These are phyloP conservation scores for Platanus orientalis DNA, from an alignment of 164 flowering plant genomes.

Conservation along the genomic window DNA sequence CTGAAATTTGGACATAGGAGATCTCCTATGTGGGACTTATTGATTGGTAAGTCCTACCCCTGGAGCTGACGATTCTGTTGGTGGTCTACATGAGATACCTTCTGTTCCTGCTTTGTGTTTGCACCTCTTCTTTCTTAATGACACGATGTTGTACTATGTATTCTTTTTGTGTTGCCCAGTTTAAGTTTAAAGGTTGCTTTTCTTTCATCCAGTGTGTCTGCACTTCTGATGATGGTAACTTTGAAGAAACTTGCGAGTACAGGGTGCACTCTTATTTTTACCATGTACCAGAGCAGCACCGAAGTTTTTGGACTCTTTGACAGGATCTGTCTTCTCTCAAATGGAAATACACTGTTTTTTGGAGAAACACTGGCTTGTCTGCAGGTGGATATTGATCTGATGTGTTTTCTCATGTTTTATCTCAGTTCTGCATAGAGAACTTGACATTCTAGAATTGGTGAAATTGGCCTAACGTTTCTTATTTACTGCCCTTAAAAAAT, in stretches of 20 bases:
- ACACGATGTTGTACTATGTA: background rate
- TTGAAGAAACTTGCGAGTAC: constrained; percentile 95
- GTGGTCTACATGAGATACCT: background rate
- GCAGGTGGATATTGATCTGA: constrained; percentile 52
- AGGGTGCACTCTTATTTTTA: constrained; percentile 90
- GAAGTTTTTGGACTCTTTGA: constrained; percentile 99
- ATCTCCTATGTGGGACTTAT: background rate
- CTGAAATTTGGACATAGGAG: background rate
- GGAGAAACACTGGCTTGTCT: constrained; percentile 98
- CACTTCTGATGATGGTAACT: constrained; percentile 98
- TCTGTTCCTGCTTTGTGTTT: too few species aligned
- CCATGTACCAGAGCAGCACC: constrained; percentile 95
- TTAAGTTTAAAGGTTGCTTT: background rate
- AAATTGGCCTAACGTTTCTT: background rate
- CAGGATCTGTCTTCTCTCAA: constrained; percentile 93
- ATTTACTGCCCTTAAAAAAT: background rate
- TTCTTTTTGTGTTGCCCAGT: background rate
- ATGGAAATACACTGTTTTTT: constrained; percentile 95
- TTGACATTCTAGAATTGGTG: background rate
- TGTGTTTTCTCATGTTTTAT: background rate
- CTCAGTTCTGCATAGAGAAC: background rate
- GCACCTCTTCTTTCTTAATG: too few species aligned
- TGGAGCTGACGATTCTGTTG: background rate
- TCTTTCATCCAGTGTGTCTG: constrained; percentile 69
- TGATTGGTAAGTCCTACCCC: background rate